Evolutionary conservation across 768 basidiomycete species (phyloP).

Genomic region (Macrolepiota dolichaula): DNA sequence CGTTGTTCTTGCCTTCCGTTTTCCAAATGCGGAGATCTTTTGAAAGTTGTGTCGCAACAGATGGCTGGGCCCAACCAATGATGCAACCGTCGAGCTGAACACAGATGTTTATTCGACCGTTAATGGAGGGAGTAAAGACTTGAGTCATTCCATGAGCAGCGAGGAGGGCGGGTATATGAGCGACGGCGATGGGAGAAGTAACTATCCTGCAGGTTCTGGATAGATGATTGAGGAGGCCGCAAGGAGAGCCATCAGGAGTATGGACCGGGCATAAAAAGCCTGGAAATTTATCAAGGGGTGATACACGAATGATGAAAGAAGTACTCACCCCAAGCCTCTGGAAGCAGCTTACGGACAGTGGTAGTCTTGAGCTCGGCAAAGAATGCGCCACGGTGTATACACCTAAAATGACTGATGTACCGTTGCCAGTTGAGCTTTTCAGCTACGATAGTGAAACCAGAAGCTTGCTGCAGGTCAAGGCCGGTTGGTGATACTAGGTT

Average conservation of each 20-base stretch:
- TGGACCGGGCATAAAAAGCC: conserved; percentile 98
- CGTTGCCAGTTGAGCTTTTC: conserved; percentile 99
- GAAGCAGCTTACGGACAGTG: conserved; percentile 91
- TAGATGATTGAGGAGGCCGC: conserved; percentile 95
- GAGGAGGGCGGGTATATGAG: conserved; percentile 80
- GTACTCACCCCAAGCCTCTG: conserved; percentile 91
- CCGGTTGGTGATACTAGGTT: conserved; percentile 94
- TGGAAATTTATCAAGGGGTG: conserved; percentile 22
- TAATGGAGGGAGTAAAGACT: conserved; percentile 72
- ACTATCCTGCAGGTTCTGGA: conserved; percentile 91
- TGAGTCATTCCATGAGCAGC: conserved; percentile 93
- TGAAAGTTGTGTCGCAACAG: conserved; percentile 77
- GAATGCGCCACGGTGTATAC: conserved; percentile 98
- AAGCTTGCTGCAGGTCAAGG: conserved; percentile 93
- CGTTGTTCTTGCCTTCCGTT: conserved; percentile 75
- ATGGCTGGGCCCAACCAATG: conserved; percentile 87
- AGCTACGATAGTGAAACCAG: conserved; percentile 98
- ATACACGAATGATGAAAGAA: not conserved
- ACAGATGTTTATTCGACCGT: conserved; percentile 78
- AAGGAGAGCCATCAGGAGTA: conserved; percentile 97
- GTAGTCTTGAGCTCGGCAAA: conserved; percentile 99
- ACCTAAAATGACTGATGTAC: conserved; percentile 97
- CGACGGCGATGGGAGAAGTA: conserved; percentile 68
- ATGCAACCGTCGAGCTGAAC: conserved; percentile 95
- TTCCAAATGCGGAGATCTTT: conserved; percentile 89